Percentiles rank a stretch among this genome's conserved stretches.
Evolutionary conservation across 495 filamentous ascomycete genomes (phyloP).

Genomic region (Mytilinidion resinicola): DNA sequence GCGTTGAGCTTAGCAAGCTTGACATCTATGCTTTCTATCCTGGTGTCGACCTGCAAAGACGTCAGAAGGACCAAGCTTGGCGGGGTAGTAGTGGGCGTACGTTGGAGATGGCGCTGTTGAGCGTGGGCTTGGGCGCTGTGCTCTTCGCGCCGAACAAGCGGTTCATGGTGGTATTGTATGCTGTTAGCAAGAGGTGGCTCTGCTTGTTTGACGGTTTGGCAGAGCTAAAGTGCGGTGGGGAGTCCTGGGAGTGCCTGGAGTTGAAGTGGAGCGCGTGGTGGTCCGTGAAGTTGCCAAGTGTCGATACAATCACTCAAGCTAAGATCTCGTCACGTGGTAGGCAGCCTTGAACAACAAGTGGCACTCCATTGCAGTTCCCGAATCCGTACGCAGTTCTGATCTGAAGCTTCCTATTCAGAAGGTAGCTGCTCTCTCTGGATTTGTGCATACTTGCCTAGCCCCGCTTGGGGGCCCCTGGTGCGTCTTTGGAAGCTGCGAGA

Average conservation of each 20-base stretch:
- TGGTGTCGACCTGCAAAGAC: conserved; percentile 60
- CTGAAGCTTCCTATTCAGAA: too few species aligned
- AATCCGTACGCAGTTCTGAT: too few species aligned
- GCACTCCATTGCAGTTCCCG: too few species aligned
- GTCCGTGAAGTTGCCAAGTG: background rate
- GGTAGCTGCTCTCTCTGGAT: too few species aligned
- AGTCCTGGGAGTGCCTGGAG: too few species aligned
- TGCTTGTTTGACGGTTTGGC: background rate
- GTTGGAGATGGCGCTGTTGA: conserved; percentile 78
- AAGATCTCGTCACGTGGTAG: too few species aligned
- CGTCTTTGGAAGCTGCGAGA: too few species aligned
- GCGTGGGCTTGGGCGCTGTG: conserved; percentile 84
- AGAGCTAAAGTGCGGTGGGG: background rate
- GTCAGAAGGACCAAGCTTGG: conserved; percentile 19
- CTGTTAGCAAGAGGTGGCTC: background rate
- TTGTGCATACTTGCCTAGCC: too few species aligned
- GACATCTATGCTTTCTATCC: conserved; percentile 85
- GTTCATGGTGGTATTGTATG: conserved; percentile 60
- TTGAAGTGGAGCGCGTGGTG: background rate
- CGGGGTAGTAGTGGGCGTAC: conserved; percentile 39
- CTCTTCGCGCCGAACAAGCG: conserved; percentile 88
- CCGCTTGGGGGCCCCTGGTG: too few species aligned
- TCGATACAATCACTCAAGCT: too few species aligned
- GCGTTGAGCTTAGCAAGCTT: conserved; percentile 88
- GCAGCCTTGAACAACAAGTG: too few species aligned